Evolutionary conservation across 108 stramenopile genomes (phyloP), one percentile per base, ranked within the genome.

Genomic region (Cyclotella distinguenda): DNA sequence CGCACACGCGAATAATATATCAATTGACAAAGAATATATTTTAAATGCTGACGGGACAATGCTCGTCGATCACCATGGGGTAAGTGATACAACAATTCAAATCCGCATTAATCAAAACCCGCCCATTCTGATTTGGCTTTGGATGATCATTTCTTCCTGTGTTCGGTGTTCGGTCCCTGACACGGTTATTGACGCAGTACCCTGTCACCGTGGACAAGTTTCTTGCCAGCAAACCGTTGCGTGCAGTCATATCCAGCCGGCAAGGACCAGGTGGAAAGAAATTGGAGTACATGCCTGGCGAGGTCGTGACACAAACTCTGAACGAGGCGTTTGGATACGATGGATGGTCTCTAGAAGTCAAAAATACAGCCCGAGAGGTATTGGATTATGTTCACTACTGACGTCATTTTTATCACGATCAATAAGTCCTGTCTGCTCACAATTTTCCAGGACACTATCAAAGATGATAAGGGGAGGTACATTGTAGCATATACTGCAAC

Each of bases 291-390:
- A 77, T 93, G 49, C 68, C 78, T 35, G 91, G 91, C 35, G 91
- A 93, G 30, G 78, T 72, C n/a, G 80, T 93, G 1, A 86, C 88
- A 10, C 72, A 86, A 33, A 88, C 86, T 0, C 77, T 93, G 1
- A 93, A 93, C 69, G 88, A 93, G 51, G 64, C 86, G 11, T 93
- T 93, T 70, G 91, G 91, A 11, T 90, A 74, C 53, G 86, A 86
- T 62, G 91, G 91, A 32, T 93, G 91, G 91, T 80, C 74, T 57
- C 60, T 93, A 60, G 80, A 84, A 19, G 86, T 93, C 13, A 62
- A 66, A 19, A 61, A 71, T 40, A 81, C 75, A 25, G 65, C 79
- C 12, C 70, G 78, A 19, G 61, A 62, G 61, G 61, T 34, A 16
- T 3, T 30, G 16, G 5, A 31, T 34, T 18, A n/a, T 45, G 6